Conservation (phyloP, 139 green algal species). For the Auxenochlorella protothecoides region DNA sequence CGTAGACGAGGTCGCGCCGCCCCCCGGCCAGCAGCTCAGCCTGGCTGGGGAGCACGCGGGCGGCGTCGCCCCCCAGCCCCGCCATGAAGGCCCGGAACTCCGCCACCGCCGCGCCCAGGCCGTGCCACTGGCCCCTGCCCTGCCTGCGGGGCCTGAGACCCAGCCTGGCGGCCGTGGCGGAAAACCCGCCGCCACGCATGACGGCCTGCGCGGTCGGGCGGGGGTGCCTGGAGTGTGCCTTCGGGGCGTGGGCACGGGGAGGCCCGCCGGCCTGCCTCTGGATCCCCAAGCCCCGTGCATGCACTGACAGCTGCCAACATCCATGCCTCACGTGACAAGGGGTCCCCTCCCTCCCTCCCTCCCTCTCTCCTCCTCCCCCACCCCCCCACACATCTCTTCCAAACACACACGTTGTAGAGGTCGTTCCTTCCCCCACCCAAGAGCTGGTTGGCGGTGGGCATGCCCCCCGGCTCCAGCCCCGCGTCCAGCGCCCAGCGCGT, state of each 20-base stretch:
- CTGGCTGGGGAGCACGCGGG: constrained; percentile 12
- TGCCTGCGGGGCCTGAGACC: constrained; percentile 2
- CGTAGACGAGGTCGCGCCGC: constrained; percentile 23
- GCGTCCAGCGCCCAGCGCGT: background rate
- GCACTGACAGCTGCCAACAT: background rate
- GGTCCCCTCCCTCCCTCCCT: background rate
- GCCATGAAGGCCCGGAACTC: constrained; percentile 13
- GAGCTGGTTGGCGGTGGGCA: constrained; percentile 14
- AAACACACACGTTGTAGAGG: constrained; percentile 5
- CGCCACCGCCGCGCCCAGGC: background rate
- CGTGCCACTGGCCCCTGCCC: background rate
- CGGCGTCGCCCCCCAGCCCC: background rate
- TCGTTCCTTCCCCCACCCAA: constrained; percentile 3
- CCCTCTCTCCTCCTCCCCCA: background rate
- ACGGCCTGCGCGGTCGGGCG: constrained; percentile 3
- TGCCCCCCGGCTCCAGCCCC: background rate
- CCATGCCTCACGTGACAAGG: background rate
- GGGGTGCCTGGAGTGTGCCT: background rate
- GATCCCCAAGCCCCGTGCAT: background rate
- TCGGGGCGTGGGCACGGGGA: background rate
- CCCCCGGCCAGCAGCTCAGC: constrained; percentile 9
- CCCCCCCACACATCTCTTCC: background rate
- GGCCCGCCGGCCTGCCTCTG: background rate
- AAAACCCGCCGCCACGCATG: constrained; percentile 3
- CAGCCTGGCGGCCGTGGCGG: background rate